Conservation (phyloP, 1,284 basidiomycete genomes). For the Melanopsichium pennsylvanicum region DNA sequence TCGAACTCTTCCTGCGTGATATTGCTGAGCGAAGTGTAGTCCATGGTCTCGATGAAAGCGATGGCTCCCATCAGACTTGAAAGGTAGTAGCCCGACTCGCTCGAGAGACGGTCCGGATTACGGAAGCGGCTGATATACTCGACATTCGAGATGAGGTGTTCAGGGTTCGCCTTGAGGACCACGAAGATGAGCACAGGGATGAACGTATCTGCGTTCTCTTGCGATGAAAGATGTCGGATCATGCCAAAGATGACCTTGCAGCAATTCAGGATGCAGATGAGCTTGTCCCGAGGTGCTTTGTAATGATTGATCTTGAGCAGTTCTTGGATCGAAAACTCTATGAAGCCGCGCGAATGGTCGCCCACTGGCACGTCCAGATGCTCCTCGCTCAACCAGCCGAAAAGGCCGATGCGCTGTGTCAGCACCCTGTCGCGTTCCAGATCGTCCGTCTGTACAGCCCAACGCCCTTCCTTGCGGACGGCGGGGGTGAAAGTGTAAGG, state of each 20-base stretch:
- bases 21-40: constrained; percentile 87
- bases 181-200: constrained; percentile 94
- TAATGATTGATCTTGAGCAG: constrained; percentile 97
- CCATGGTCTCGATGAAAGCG: constrained; percentile 96
- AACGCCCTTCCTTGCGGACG: constrained; percentile 59
- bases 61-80: constrained; percentile 83
- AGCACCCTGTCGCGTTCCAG: constrained; percentile 91
- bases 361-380: constrained; percentile 76
- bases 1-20: constrained; percentile 94
- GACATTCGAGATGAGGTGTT: constrained; percentile 90
- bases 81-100: constrained; percentile 96
- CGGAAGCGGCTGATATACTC: constrained; percentile 91
- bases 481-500: constrained; percentile 63
- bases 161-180: constrained; percentile 90
- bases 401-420: constrained; percentile 86
- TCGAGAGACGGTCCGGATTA: constrained; percentile 85
- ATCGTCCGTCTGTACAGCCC: constrained; percentile 78
- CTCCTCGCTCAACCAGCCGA: constrained; percentile 85
- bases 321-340: constrained; percentile 88
- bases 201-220: constrained; percentile 78
- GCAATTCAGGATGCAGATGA: constrained; percentile 95
- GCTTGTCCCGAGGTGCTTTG: constrained; percentile 95
- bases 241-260: constrained; percentile 99
- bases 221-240: constrained; percentile 77
- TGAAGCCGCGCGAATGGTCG: constrained; percentile 74